Evolutionary conservation across 805 yeast genomes (phyloP), one percentile per base, ranked within the genome.

Genomic region (Cyberlindnera euphorbiae): DNA sequence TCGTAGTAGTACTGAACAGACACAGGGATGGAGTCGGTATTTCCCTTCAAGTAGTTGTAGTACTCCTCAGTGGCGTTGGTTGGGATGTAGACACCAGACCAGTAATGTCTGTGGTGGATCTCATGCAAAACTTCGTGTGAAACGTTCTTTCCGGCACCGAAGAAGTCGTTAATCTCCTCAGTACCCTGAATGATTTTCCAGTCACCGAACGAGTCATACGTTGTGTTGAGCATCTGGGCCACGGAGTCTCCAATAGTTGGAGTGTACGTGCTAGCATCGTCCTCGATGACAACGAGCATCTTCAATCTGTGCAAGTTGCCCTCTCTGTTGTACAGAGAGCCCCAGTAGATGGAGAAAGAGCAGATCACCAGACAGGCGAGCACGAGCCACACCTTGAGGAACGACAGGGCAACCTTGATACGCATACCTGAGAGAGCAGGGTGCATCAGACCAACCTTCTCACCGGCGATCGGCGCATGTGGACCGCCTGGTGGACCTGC

Each of bases 11-110:
- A 56, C n/a, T 61, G 50, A 6, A 76, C 56, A 26, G 67, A 47
- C 34, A 67, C 55, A 1, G 75, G 71, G 41, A 64, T 59, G 4
- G 57, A 45, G 3, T 24, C 28, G 4, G 26, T 6, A n/a, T 30
- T 26, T 6, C 45, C 45, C 3, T 30, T 30, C 26, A 34, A 22
- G 17, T 12, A 33, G 8, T 41, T 17, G 12, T 35, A 18, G 16
- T 45, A 45, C 13, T 35, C 35, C 28, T 23, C 11, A 14, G 49
- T 45, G 11, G 49, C 49, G 47, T 74, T 69, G 11, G 66, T 57
- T 15, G 54, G 49, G 23, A 82, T 73, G 43, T 75, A 72, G 24
- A 80, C 59, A 0, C 81, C 72, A 17, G 73, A 69, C 93, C 90
- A 83, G 49, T 68, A 79, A 13, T 69, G 49, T 55, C 78, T 74